These are phyloP conservation scores for Pichia sp. DNA, from an alignment of 1,139 yeast genomes.

Conservation along the genomic window DNA sequence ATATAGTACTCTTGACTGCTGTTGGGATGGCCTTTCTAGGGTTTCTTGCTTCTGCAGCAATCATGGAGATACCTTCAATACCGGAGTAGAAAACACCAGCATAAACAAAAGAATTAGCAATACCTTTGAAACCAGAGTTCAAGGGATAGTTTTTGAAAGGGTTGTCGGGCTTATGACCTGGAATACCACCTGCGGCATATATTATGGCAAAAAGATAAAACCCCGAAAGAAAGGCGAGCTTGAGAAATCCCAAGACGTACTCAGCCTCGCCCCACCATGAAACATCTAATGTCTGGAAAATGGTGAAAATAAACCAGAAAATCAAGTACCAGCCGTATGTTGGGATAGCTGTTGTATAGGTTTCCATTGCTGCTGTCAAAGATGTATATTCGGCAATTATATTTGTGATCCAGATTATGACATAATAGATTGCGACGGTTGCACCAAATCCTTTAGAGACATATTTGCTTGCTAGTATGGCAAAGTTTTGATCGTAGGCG, in stretches of 20 bases:
- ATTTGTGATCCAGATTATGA: conserved; percentile 52
- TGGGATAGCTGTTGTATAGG: conserved; percentile 51
- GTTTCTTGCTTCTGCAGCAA: conserved; percentile 51
- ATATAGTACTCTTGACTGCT: conserved; percentile 52
- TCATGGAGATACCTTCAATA: conserved; percentile 49
- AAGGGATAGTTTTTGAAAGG: conserved; percentile 47
- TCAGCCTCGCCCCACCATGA: conserved; percentile 56
- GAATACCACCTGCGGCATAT: conserved; percentile 63
- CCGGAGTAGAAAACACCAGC: conserved; percentile 58
- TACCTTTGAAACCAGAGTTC: conserved; percentile 55
- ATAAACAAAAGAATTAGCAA: conserved; percentile 63
- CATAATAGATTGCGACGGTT: conserved; percentile 48
- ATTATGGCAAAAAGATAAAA: conserved; percentile 51
- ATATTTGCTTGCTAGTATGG: conserved; percentile 44
- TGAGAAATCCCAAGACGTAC: conserved; percentile 47
- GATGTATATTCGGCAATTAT: conserved; percentile 53
- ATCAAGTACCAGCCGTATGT: conserved; percentile 51
- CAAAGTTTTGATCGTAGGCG: conserved; percentile 47
- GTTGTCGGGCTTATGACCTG: conserved; percentile 39
- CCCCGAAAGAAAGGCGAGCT: conserved; percentile 43
- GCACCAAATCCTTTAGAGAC: conserved; percentile 55
- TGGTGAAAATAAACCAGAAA: conserved; percentile 48
- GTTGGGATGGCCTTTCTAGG: conserved; percentile 50
- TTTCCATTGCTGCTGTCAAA: conserved; percentile 43
- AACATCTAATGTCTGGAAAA: conserved; percentile 49